Percentiles rank a stretch among this genome's conserved stretches.
These are phyloP conservation scores for Cudoniella acicularis DNA, from an alignment of 495 filamentous ascomycete species.

Conservation along the genomic window DNA sequence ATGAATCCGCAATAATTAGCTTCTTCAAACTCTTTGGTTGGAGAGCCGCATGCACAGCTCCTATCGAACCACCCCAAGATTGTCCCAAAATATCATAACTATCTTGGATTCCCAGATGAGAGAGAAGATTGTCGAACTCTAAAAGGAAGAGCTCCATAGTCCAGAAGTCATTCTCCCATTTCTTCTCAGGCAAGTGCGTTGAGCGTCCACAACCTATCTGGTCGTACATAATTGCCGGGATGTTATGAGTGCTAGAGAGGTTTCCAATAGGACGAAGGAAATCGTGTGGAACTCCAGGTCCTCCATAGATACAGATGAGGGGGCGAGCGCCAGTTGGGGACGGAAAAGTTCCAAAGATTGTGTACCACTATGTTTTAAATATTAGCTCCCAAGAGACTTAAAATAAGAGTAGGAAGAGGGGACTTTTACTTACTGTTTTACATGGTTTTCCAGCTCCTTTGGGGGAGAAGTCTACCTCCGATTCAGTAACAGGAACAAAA, in stretches of 20 bases:
- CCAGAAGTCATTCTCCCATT: constrained; percentile 43
- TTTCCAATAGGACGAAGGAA: constrained; percentile 37
- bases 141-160: constrained; percentile 39
- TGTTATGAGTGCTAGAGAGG: constrained; percentile 24
- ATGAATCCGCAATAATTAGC: constrained; percentile 38
- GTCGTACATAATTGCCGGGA: constrained; percentile 50
- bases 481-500: no score
- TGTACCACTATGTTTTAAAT: no score
- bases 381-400: no score
- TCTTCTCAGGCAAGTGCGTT: constrained; percentile 41
- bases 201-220: constrained; percentile 46
- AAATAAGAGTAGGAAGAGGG: no score
- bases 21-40: constrained; percentile 37
- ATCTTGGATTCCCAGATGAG: constrained; percentile 32
- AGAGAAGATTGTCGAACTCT: constrained; percentile 47
- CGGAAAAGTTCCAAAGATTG: no score
- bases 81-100: constrained; percentile 43
- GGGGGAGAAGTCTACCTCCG: no score
- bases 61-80: constrained; percentile 51
- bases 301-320: constrained; percentile 39
- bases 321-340: no score
- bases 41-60: constrained; percentile 31
- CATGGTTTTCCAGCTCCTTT: no score
- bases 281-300: constrained; percentile 37
- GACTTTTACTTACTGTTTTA: no score